phyloP scores from a whole-genome alignment of 129 eudicot species.

The Kitagawia praeruptora region DNA sequence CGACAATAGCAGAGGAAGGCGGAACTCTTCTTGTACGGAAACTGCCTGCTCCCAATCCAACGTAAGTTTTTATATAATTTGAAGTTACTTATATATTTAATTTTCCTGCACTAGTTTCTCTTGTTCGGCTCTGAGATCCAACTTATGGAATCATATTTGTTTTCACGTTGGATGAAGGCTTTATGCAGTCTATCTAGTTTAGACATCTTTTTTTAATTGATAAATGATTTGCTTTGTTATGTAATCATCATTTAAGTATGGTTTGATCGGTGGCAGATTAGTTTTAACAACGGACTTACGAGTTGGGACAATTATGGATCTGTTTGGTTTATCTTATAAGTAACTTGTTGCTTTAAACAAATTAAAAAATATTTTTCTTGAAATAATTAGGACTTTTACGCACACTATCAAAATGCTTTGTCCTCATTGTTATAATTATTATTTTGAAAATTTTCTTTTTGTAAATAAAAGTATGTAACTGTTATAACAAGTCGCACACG shows the following conservation, averaged over 20 bases:
- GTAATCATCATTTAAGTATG: not conserved
- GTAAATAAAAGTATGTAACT: no score
- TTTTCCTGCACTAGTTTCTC: not conserved
- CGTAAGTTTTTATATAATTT: constrained; percentile 28
- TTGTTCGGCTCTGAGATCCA: not conserved
- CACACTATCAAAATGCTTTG: no score
- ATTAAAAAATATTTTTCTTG: no score
- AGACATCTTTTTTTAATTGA: not conserved
- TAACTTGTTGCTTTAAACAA: no score
- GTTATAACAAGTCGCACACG: no score
- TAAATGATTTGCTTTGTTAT: not conserved
- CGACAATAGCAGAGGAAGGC: constrained; percentile 58
- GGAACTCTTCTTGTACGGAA: constrained; percentile 95
- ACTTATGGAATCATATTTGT: not conserved
- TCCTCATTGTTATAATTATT: no score
- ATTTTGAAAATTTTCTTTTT: no score
- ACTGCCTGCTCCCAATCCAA: constrained; percentile 61
- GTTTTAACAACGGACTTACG: not conserved
- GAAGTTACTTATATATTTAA: not conserved
- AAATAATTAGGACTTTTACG: no score
- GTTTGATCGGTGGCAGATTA: not conserved
- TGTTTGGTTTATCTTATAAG: not conserved
- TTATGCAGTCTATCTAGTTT: not conserved
- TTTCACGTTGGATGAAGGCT: not conserved
- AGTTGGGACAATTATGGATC: not conserved